Evolutionary conservation across 2,329 filamentous ascomycete genomes (phyloP).

Genomic region (Helminthosporium solani): DNA sequence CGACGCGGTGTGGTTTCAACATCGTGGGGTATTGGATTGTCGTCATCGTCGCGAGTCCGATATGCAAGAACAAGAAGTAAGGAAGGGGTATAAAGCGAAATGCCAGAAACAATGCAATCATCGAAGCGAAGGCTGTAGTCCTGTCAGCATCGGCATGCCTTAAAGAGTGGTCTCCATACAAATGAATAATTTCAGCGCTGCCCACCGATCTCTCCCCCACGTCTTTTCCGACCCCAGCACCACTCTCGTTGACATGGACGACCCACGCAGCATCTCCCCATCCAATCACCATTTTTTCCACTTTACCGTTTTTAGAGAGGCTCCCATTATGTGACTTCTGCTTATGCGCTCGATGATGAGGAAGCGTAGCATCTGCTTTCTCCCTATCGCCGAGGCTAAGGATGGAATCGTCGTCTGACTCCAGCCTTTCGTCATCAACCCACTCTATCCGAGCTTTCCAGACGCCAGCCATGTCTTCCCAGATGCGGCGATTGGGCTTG

Average conservation of each 20-base stretch:
- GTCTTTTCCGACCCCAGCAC: conserved; percentile 64
- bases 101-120: conserved; percentile 96
- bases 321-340: conserved; percentile 16
- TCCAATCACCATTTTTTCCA: conserved; percentile 82
- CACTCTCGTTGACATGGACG: conserved; percentile 80
- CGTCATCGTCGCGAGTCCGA: conserved; percentile 71
- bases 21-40: conserved; percentile 47
- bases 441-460: conserved; percentile 93
- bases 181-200: conserved; percentile 86
- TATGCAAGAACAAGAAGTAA: conserved; percentile 91
- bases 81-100: conserved; percentile 92
- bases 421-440: conserved; percentile 83
- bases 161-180: conserved; percentile 57
- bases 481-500: conserved; percentile 78
- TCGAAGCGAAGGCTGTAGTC: conserved; percentile 70
- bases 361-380: conserved; percentile 34
- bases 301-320: conserved; percentile 13
- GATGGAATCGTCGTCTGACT: conserved; percentile 63
- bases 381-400: conserved; percentile 38
- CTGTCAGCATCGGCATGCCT: conserved; percentile 30
- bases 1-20: conserved; percentile 61
- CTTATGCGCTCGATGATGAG: conserved; percentile 45
- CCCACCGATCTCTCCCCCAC: conserved; percentile 71
- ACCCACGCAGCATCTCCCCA: conserved; percentile 98
- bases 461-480: conserved; percentile 94